Evolutionary conservation across 2,329 filamentous ascomycete species (phyloP).

Genomic region (Neophaeococcomyces aloes): DNA sequence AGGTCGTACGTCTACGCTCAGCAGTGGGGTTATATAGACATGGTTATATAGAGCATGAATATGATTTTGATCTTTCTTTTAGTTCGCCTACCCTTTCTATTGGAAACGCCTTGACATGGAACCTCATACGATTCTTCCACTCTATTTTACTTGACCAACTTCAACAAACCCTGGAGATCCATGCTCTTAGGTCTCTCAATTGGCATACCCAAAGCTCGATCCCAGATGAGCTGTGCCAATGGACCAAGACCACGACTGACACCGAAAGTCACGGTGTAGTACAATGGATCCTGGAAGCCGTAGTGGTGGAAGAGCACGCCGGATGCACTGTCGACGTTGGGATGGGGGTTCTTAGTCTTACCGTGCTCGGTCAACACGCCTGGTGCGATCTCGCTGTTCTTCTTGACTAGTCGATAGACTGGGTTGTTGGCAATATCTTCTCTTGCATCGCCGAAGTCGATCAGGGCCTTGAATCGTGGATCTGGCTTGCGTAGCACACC

Average conservation of each 20-base stretch:
- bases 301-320: slow-evolving; percentile 97
- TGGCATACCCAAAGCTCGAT: slow-evolving; percentile 80
- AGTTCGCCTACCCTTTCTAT: too few species aligned
- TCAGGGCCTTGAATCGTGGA: slow-evolving; percentile 88
- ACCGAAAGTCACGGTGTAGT: slow-evolving; percentile 69
- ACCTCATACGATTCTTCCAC: background rate
- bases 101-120: background rate
- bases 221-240: slow-evolving; percentile 91
- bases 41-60: too few species aligned
- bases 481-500: slow-evolving; percentile 94
- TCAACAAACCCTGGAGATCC: slow-evolving; percentile 75
- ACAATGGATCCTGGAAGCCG: slow-evolving; percentile 91
- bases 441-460: slow-evolving; percentile 82
- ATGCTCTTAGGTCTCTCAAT: slow-evolving; percentile 99
- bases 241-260: slow-evolving; percentile 67
- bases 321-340: slow-evolving; percentile 88
- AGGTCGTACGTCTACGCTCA: too few species aligned
- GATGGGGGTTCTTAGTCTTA: slow-evolving; percentile 97
- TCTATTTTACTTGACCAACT: slow-evolving; percentile 40
- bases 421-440: slow-evolving; percentile 79
- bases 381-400: slow-evolving; percentile 85
- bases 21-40: too few species aligned
- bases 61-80: too few species aligned
- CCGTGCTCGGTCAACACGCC: slow-evolving; percentile 86
- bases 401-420: slow-evolving; percentile 86